phyloP scores from a whole-genome alignment of 805 yeast genomes.

The Hemisphaericaspora nanyangensis region DNA sequence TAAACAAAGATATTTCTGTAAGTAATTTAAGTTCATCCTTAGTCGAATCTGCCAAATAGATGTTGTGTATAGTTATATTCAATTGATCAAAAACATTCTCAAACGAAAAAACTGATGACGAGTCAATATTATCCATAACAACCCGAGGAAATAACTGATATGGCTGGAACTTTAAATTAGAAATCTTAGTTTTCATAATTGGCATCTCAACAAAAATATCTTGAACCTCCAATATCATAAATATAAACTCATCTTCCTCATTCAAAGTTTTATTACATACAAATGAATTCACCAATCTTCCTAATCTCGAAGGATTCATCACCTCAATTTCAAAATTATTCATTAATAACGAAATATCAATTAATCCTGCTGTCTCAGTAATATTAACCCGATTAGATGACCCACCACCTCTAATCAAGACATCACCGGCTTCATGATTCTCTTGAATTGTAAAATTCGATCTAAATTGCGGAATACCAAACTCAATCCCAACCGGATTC shows the following conservation, averaged over 20 bases:
- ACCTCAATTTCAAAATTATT: constrained; percentile 8
- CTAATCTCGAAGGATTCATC: constrained; percentile 11
- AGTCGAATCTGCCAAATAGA: constrained; percentile 26
- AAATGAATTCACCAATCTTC: constrained; percentile 12
- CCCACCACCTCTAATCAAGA: neutral
- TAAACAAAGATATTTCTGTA: constrained; percentile 26
- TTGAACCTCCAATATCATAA: constrained; percentile 10
- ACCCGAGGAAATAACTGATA: neutral
- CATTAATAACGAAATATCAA: neutral
- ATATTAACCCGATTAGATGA: neutral
- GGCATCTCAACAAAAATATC: constrained; percentile 12
- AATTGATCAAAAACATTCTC: constrained; percentile 5
- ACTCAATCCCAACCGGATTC: neutral
- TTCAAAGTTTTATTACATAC: constrained; percentile 1
- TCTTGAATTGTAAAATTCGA: neutral
- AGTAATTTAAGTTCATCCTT: constrained; percentile 18
- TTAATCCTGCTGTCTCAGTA: neutral
- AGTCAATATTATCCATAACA: neutral
- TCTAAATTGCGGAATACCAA: constrained; percentile 2
- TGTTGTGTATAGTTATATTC: constrained; percentile 12
- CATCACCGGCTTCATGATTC: neutral
- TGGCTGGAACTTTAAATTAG: neutral
- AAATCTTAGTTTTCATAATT: neutral
- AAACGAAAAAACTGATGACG: neutral
- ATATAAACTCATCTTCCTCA: neutral